Conservation (phyloP, 495 filamentous ascomycete genomes). For the Coniosporium apollinis region DNA sequence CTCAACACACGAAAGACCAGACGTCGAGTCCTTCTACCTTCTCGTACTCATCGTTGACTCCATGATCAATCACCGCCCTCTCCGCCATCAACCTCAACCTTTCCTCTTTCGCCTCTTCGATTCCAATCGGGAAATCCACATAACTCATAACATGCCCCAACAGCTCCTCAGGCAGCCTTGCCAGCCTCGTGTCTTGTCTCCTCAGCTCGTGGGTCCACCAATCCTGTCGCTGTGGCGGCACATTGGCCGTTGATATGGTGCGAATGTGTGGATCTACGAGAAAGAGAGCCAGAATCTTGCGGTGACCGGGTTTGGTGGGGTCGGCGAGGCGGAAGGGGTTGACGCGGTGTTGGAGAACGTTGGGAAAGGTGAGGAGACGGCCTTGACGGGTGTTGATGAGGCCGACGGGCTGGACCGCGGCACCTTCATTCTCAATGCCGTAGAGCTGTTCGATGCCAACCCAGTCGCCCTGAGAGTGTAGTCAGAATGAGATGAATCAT, state of each 20-base stretch:
- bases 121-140: constrained; percentile 3
- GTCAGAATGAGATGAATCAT: too few species aligned
- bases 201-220: constrained; percentile 16
- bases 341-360: constrained; percentile 17
- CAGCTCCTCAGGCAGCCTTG: constrained; percentile 4
- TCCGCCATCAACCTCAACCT: constrained; percentile 7
- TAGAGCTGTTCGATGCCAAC: constrained; percentile 1
- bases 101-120: constrained; percentile 4
- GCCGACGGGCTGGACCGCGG: constrained; percentile 8
- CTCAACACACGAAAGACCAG: too few species aligned
- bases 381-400: constrained; percentile 7
- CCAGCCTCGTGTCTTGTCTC: not conserved
- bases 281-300: constrained; percentile 17
- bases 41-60: not conserved
- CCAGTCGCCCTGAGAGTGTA: constrained; percentile 3
- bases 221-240: constrained; percentile 13
- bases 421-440: constrained; percentile 2
- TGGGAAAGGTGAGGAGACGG: constrained; percentile 17
- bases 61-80: not conserved
- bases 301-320: constrained; percentile 13
- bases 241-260: constrained; percentile 9
- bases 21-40: too few species aligned
- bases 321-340: constrained; percentile 13
- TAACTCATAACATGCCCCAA: not conserved
- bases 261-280: constrained; percentile 15